A percentile compares a stretch with the other conserved stretches of the same genome.
Conservation (phyloP, 768 basidiomycete genomes). For the Tylopilus vinaceipallidus region DNA sequence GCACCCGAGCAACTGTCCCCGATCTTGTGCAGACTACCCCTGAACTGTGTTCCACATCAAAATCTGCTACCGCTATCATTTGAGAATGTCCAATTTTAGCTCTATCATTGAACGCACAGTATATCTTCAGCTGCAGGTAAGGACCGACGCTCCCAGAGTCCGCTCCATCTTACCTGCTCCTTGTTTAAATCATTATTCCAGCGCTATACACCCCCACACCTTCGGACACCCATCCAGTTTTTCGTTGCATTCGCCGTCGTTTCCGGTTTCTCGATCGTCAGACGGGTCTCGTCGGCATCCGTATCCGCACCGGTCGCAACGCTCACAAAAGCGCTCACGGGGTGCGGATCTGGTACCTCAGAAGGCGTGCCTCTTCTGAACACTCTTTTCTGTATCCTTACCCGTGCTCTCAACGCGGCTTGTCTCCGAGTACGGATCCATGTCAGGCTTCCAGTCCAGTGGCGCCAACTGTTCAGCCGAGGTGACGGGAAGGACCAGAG, state of each 20-base stretch:
- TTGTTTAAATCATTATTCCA: background rate
- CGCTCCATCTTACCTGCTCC: too few relatives aligned
- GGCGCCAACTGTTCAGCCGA: conserved; percentile 1
- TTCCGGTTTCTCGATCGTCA: conserved; percentile 9
- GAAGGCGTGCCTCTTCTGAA: background rate
- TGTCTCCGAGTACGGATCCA: conserved; percentile 16
- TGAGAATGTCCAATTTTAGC: conserved; percentile 5
- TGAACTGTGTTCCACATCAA: background rate
- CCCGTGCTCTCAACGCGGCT: conserved; percentile 13
- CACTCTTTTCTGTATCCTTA: conserved; percentile 10
- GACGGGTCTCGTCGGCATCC: background rate
- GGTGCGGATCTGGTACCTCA: background rate
- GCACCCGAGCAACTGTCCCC: background rate
- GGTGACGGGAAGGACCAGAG: background rate
- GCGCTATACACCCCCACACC: conserved; percentile 2
- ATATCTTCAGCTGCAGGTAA: conserved; percentile 10
- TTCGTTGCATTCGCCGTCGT: conserved; percentile 10
- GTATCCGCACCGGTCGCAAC: conserved; percentile 1
- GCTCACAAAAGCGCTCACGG: conserved; percentile 6
- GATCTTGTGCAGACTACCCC: background rate
- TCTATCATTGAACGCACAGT: conserved; percentile 10
- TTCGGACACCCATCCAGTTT: conserved; percentile 2
- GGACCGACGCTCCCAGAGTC: too few relatives aligned
- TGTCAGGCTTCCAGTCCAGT: conserved; percentile 8
- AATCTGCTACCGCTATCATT: background rate